Base-by-base conservation (phyloP, 805 yeast genomes). In the Schwanniomyces pseudopolymorphus region DNA sequence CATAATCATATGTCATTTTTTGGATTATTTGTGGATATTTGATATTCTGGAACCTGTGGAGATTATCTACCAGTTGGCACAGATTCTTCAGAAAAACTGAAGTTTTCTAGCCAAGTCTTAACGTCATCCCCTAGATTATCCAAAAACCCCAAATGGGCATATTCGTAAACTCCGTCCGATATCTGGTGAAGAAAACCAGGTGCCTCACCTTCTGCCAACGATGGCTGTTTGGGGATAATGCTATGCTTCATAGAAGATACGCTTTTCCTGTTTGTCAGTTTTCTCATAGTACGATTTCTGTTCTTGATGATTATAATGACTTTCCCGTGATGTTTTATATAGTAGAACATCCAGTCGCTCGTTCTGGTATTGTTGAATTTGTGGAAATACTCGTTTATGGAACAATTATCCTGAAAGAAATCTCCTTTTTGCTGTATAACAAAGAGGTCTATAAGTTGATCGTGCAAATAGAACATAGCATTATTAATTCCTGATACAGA, bases 291-390 rank as follows among this genome's bases (percentile, higher is more conserved):
- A 27, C 58, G 58, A 40, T 63, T 68, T 43, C 55, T 60, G 47
- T 69, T 69, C 47, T 67, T 67, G 5, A 72, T 66, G 17, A 71
- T 57, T 14, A 69, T 59, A 37, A 72, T 65, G 45, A 56, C 60
- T 45, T 63, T 66, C 3, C 54, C 54, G 22, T 60, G 57, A 44
- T 62, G 56, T 35, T 59, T 60, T 38, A 70, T 54, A 46, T 64
- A 66, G 53, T 72, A 72, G 48, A 72, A 65, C 66, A 72, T 65
- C 77, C 77, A 72, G 55, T 70, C 74, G 46, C 63, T 70, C 25
- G 48, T 49, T 43, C 61, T 66, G 45, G 65, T 66, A 48, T 65
- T 62, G 35, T 66, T 67, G 51, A 70, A 72, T 47, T 72, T 72
- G 53, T 72, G 75, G 40, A 72, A 65, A 51, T 61, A 69, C 51